Evolutionary conservation across 768 basidiomycete genomes (phyloP).

Genomic region (Pleurotus tuber-regium): DNA sequence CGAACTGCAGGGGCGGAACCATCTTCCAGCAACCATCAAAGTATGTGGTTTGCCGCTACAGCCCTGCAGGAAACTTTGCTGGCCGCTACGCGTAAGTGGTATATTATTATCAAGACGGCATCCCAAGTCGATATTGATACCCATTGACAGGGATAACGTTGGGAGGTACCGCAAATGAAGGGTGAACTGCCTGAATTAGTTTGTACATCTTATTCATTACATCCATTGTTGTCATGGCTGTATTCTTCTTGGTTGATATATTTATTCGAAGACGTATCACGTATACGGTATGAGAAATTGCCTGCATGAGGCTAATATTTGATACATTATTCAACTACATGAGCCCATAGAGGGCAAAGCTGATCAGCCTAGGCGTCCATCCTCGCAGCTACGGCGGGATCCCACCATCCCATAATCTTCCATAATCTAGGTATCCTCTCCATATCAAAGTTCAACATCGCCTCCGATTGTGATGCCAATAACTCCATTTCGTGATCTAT

Average conservation of each 20-base stretch:
- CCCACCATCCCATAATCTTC: slow-evolving; percentile 5
- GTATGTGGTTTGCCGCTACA: slow-evolving; percentile 27
- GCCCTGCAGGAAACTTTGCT: slow-evolving; percentile 23
- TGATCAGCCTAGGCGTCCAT: neutral
- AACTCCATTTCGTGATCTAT: no score
- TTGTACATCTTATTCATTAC: no score
- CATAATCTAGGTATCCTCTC: neutral
- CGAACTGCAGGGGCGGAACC: slow-evolving; percentile 31
- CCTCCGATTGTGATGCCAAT: no score
- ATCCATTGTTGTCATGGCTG: no score
- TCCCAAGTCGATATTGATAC: no score
- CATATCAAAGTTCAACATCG: neutral
- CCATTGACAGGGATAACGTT: slow-evolving; percentile 11
- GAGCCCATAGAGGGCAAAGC: neutral
- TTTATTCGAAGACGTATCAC: no score
- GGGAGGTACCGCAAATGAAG: slow-evolving; percentile 10
- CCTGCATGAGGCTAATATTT: no score
- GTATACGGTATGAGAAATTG: no score
- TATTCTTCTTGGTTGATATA: no score
- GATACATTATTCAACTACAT: no score
- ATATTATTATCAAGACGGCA: no score
- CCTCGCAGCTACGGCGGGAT: neutral
- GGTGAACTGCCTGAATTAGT: no score
- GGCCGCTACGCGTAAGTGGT: slow-evolving; percentile 22
- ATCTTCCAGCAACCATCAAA: slow-evolving; percentile 21